Conservation (phyloP, 73 alveolate species). For the Tetrahymena borealis region DNA sequence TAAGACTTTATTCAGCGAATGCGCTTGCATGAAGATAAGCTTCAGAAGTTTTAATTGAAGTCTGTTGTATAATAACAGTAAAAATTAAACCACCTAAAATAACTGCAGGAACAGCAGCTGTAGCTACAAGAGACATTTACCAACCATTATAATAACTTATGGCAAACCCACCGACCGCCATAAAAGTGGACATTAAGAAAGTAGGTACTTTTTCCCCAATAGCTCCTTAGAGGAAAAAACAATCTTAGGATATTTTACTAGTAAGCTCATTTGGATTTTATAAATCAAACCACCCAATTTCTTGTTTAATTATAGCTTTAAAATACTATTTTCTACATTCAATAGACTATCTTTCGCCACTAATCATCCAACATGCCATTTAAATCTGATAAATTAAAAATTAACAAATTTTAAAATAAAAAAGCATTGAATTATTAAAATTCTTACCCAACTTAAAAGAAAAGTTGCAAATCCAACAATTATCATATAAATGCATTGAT, state of each 20-base stretch:
- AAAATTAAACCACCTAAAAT: conserved; percentile 12
- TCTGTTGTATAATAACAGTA: conserved; percentile 29
- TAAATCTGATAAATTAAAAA: background rate
- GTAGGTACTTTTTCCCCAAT: conserved; percentile 66
- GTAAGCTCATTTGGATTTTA: conserved; percentile 59
- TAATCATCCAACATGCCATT: conserved; percentile 37
- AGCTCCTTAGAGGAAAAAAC: conserved; percentile 62
- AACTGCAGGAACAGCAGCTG: conserved; percentile 46
- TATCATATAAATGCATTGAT: background rate
- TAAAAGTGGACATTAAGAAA: conserved; percentile 48
- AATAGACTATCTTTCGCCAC: conserved; percentile 31
- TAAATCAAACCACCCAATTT: conserved; percentile 71
- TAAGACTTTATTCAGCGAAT: conserved; percentile 77
- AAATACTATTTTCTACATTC: conserved; percentile 51
- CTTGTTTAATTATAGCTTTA: conserved; percentile 55
- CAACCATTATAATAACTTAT: conserved; percentile 47
- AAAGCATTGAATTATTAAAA: background rate
- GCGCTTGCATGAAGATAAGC: conserved; percentile 61
- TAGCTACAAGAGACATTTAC: conserved; percentile 43
- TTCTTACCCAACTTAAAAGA: background rate
- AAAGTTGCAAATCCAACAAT: background rate
- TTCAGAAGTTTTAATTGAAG: conserved; percentile 41
- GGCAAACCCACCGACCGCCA: conserved; percentile 45
- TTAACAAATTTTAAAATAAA: too few species aligned
- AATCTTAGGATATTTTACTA: conserved; percentile 48